Base-by-base conservation (phyloP, 805 yeast species). In the Ascoidea rubescens region DNA sequence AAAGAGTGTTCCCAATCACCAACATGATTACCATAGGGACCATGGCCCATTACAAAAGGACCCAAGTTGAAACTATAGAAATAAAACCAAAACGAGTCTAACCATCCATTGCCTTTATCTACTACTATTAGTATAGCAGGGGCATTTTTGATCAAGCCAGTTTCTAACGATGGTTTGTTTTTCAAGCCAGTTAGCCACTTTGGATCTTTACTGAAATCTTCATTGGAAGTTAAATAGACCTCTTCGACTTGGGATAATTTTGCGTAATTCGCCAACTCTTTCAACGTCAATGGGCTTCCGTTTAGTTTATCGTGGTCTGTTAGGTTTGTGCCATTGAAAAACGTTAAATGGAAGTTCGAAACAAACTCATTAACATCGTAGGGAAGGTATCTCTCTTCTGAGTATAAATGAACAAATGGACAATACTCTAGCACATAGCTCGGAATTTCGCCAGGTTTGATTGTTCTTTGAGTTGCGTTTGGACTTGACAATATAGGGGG, bases 1-100 rank as follows among this genome's bases (percentile, higher is more conserved):
- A 91, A 68, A 1, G 95, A 80, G 65, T 91, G 99, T 60, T 91
- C 99, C 99, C 99, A 91, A 69, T 91, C 99, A 5, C 98, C 99
- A 42, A 93, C 80, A 63, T 91, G 99, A 64, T 91, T 86, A 0
- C 99, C 99, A 71, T 84, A 93, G 0, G 99, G 99, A 0, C 99
- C 99, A 44, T 78, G 77, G 2, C 98, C 98, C 97, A 91, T 89
- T 7, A 91, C 97, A 67, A 82, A 91, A 0, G 99, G 97, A 0
- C 99, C 99, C 57, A 87, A 71, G 63, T 91, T 91, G 71, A 91
- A 91, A 1, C 96, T 84, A 64, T 93, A 91, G 63, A 91, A 91
- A 63, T 87, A 90, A 65, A 91, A 93, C 97, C 98, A 91, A 64
- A 78, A 91, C 0, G 97, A 87, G 64, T 91, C 99, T 0, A 90